Percentiles rank a stretch among this genome's conserved stretches.
Evolutionary conservation across 164 flowering plant species (phyloP).

Genomic region (Taxillus chinensis): DNA sequence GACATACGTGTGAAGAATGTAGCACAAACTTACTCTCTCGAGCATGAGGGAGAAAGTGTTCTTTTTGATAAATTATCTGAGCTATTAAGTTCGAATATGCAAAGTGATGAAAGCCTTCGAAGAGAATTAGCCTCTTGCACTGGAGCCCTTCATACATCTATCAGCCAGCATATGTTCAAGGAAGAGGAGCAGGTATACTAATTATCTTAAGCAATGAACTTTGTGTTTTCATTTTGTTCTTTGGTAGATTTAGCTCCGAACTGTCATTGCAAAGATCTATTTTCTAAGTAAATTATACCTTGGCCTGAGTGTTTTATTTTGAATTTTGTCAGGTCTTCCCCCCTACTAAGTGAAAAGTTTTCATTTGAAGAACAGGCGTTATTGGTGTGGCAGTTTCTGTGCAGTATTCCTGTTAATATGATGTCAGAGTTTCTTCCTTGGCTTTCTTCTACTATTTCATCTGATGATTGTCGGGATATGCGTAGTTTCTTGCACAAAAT

Average conservation of each 20-base stretch:
- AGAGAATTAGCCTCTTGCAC: constrained; percentile 82
- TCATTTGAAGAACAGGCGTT: constrained; percentile 91
- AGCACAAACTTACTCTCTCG: constrained; percentile 82
- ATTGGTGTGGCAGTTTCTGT: constrained; percentile 87
- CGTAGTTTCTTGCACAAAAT: constrained; percentile 61
- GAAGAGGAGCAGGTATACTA: constrained; percentile 87
- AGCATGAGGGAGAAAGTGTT: constrained; percentile 80
- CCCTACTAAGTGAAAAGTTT: constrained; percentile 76
- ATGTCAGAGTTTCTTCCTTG: constrained; percentile 94
- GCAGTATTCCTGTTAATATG: constrained; percentile 93
- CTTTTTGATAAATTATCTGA: constrained; percentile 75
- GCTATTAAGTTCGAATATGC: constrained; percentile 41
- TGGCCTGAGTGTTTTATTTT: neutral
- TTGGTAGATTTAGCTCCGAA: neutral
- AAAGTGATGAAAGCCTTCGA: constrained; percentile 51
- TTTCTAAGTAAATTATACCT: neutral
- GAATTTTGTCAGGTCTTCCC: constrained; percentile 73
- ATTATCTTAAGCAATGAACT: neutral
- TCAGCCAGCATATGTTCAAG: constrained; percentile 90
- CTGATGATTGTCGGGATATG: constrained; percentile 74
- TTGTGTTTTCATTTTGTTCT: neutral
- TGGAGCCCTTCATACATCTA: constrained; percentile 76
- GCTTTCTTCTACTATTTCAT: constrained; percentile 74
- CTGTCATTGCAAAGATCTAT: neutral
- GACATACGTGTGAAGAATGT: constrained; percentile 92